These are phyloP conservation scores for Lolium perenne DNA, from an alignment of 176 grass and related monocot genomes.

Conservation along the genomic window DNA sequence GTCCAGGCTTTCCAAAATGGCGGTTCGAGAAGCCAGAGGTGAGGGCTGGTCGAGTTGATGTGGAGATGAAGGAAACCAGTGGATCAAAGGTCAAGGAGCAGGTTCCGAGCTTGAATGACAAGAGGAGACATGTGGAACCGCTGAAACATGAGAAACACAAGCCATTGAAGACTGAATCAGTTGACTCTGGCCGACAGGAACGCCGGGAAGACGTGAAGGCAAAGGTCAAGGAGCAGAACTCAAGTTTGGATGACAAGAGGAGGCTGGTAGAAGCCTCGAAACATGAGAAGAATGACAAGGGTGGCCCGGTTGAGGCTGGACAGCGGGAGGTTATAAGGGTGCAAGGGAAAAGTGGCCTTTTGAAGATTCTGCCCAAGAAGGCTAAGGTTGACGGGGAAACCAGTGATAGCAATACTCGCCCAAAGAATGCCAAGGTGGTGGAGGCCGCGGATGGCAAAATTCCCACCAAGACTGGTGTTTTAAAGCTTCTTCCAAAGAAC, in stretches of 20 bases:
- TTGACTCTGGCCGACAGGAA: constrained; percentile 17
- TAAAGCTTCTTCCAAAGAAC: constrained; percentile 42
- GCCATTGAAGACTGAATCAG: constrained; percentile 13
- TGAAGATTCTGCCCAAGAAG: constrained; percentile 39
- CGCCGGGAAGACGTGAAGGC: constrained; percentile 5
- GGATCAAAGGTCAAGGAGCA: constrained; percentile 47
- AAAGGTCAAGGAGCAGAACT: constrained; percentile 23
- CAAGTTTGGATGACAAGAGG: constrained; percentile 22
- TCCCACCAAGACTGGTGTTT: constrained; percentile 41
- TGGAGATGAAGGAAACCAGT: constrained; percentile 33
- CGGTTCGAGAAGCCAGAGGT: constrained; percentile 65
- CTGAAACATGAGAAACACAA: constrained; percentile 33
- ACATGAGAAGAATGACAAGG: constrained; percentile 39
- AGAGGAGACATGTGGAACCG: constrained; percentile 30
- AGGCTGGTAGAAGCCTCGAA: constrained; percentile 9
- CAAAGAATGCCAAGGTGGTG: constrained; percentile 27
- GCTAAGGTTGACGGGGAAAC: constrained; percentile 20
- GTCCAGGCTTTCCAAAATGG: constrained; percentile 49
- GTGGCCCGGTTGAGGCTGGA: background rate
- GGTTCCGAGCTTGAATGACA: constrained; percentile 4
- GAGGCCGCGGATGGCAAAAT: constrained; percentile 29
- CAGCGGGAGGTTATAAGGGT: constrained; percentile 40
- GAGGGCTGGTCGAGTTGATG: constrained; percentile 55
- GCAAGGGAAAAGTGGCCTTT: constrained; percentile 64
- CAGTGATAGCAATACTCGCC: constrained; percentile 22